Evolutionary conservation across 2,329 filamentous ascomycete genomes (phyloP).

Genomic region (Cytospora paraplurivora): DNA sequence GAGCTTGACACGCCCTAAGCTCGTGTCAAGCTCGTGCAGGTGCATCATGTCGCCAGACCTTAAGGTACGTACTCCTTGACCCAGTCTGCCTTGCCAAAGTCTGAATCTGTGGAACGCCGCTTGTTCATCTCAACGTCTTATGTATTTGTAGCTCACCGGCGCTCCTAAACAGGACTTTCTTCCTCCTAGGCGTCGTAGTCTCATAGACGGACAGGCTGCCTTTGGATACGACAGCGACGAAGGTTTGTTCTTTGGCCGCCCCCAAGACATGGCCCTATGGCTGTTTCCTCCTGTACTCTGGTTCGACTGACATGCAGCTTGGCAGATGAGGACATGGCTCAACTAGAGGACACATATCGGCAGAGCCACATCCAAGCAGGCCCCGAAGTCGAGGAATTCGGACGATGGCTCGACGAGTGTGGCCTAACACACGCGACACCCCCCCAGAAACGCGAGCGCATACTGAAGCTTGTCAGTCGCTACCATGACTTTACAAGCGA

Average conservation of each 20-base stretch:
- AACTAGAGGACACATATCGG: slow-evolving; percentile 38
- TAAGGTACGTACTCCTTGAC: slow-evolving; percentile 22
- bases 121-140: not conserved
- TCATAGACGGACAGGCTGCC: slow-evolving; percentile 21
- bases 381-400: slow-evolving; percentile 84
- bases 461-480: slow-evolving; percentile 67
- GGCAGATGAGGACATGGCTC: slow-evolving; percentile 35
- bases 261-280: not conserved
- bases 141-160: slow-evolving; percentile 17
- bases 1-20: slow-evolving; percentile 22
- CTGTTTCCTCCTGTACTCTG: not conserved
- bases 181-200: slow-evolving; percentile 27
- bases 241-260: slow-evolving; percentile 21
- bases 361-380: slow-evolving; percentile 60
- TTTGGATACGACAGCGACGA: slow-evolving; percentile 28
- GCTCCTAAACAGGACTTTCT: slow-evolving; percentile 20
- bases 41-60: slow-evolving; percentile 26
- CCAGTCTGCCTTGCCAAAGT: slow-evolving; percentile 20
- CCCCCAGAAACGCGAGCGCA: slow-evolving; percentile 62
- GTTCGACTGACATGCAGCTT: slow-evolving; percentile 3
- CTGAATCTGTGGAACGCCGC: slow-evolving; percentile 14
- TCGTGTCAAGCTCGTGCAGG: slow-evolving; percentile 15
- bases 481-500: slow-evolving; percentile 62
- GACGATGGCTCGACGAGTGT: slow-evolving; percentile 78
- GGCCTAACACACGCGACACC: slow-evolving; percentile 52